Evolutionary conservation across 306 rosid genomes (phyloP).

Genomic region (Herpetospermum pedunculosum): DNA sequence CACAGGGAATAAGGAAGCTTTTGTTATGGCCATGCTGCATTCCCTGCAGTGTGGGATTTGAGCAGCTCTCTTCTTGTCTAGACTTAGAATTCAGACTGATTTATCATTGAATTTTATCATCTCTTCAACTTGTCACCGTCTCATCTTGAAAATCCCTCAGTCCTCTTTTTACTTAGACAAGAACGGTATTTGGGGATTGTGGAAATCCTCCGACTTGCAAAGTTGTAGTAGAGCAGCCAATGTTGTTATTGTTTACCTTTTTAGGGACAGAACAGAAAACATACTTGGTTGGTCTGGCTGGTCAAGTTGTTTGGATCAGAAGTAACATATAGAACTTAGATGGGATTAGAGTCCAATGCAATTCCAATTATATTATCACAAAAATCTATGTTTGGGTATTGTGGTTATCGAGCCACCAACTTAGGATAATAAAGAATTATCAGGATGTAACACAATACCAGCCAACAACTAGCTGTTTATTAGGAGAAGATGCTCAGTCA

Average conservation of each 20-base stretch:
- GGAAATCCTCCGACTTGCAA: neutral
- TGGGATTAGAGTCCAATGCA: neutral
- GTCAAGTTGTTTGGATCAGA: neutral
- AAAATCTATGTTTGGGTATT: neutral
- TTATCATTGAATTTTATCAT: slow-evolving; percentile 16
- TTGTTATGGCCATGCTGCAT: slow-evolving; percentile 20
- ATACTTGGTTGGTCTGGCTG: too few relatives aligned
- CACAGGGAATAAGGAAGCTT: slow-evolving; percentile 42
- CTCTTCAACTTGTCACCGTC: neutral
- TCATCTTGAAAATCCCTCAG: neutral
- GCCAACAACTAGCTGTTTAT: neutral
- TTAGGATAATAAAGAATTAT: neutral
- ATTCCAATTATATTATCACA: neutral
- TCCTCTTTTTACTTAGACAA: neutral
- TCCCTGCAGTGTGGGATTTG: slow-evolving; percentile 27
- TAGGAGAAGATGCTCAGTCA: neutral
- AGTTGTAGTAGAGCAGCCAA: neutral
- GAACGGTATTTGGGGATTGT: neutral
- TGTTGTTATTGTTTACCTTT: too few relatives aligned
- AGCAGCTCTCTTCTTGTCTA: slow-evolving; percentile 25
- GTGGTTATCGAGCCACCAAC: neutral
- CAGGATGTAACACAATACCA: neutral
- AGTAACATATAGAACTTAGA: neutral
- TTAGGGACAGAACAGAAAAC: too few relatives aligned
- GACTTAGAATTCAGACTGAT: slow-evolving; percentile 26